Percentiles rank a stretch among this genome's conserved stretches.
These are phyloP conservation scores for Taxillus chinensis DNA, from an alignment of 164 flowering plant genomes.

Conservation along the genomic window DNA sequence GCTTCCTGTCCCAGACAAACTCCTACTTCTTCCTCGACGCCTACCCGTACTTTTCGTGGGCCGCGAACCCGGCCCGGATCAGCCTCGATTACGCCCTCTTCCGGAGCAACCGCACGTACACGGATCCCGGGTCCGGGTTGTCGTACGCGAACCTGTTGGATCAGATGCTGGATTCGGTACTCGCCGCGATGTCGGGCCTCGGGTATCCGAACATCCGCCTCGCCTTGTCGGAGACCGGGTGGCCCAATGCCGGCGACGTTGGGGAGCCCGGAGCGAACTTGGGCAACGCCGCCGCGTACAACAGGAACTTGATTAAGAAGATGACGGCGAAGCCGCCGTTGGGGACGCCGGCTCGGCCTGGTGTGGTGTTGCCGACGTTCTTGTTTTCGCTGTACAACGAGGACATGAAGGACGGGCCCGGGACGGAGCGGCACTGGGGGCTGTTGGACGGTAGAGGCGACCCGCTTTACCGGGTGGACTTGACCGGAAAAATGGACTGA, in stretches of 20 bases:
- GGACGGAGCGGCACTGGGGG: slow-evolving; percentile 90
- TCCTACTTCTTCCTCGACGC: slow-evolving; percentile 77
- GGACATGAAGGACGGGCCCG: slow-evolving; percentile 67
- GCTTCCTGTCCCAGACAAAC: slow-evolving; percentile 63
- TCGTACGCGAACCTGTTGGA: slow-evolving; percentile 61
- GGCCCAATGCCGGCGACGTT: slow-evolving; percentile 73
- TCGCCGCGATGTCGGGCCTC: slow-evolving; percentile 52
- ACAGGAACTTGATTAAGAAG: slow-evolving; percentile 50
- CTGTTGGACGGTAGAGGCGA: slow-evolving; percentile 52
- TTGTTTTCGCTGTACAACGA: slow-evolving; percentile 73
- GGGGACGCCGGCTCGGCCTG: slow-evolving; percentile 87
- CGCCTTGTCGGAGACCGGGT: slow-evolving; percentile 76
- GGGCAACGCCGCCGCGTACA: slow-evolving; percentile 79
- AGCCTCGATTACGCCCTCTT: slow-evolving; percentile 66
- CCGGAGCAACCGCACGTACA: slow-evolving; percentile 23
- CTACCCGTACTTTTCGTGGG: slow-evolving; percentile 80
- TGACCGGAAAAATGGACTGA: slow-evolving; percentile 28
- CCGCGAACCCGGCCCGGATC: slow-evolving; percentile 30
- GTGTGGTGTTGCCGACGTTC: slow-evolving; percentile 42
- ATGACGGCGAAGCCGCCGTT: slow-evolving; percentile 31
- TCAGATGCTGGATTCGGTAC: slow-evolving; percentile 72
- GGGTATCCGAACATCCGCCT: slow-evolving; percentile 54
- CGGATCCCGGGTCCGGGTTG: slow-evolving; percentile 50
- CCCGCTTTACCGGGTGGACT: slow-evolving; percentile 42
- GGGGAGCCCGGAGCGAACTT: slow-evolving; percentile 73